Conservation (phyloP, 192 early-diverging fungal genomes). For the Piromyces finnis region DNA sequence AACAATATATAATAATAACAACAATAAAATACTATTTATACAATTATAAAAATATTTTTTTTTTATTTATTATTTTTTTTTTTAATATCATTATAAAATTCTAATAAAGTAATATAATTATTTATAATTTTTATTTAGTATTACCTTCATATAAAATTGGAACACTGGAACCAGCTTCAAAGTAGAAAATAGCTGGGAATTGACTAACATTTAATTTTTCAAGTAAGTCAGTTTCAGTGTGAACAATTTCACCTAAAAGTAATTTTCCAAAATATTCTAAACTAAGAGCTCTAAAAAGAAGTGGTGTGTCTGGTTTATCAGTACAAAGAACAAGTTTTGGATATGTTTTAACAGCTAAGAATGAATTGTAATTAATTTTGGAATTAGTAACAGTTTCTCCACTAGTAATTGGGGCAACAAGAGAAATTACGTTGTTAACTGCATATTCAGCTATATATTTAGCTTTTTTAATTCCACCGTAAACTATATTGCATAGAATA, state of each 20-base stretch:
- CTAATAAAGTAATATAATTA: too few relatives aligned
- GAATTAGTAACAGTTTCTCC: neutral
- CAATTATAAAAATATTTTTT: too few relatives aligned
- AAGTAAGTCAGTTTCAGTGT: slow-evolving; percentile 23
- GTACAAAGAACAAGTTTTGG: slow-evolving; percentile 61
- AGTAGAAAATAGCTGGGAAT: slow-evolving; percentile 51
- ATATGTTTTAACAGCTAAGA: neutral
- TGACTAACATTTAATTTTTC: slow-evolving; percentile 31
- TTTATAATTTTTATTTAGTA: neutral
- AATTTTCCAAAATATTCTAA: slow-evolving; percentile 51
- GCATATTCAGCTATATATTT: neutral
- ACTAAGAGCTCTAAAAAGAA: slow-evolving; percentile 74
- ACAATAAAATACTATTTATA: too few relatives aligned
- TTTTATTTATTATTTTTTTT: neutral
- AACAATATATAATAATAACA: too few relatives aligned
- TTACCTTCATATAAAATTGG: slow-evolving; percentile 38
- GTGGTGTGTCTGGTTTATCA: slow-evolving; percentile 50
- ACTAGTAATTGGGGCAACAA: neutral
- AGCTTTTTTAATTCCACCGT: neutral
- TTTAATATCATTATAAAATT: neutral
- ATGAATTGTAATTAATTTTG: neutral
- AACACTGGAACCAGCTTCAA: slow-evolving; percentile 19
- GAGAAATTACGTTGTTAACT: neutral
- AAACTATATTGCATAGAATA: too few relatives aligned
- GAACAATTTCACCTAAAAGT: slow-evolving; percentile 50